These are phyloP conservation scores for Polytrichum commune DNA, from an alignment of 225 moss, liverwort and hornwort genomes.

Conservation along the genomic window DNA sequence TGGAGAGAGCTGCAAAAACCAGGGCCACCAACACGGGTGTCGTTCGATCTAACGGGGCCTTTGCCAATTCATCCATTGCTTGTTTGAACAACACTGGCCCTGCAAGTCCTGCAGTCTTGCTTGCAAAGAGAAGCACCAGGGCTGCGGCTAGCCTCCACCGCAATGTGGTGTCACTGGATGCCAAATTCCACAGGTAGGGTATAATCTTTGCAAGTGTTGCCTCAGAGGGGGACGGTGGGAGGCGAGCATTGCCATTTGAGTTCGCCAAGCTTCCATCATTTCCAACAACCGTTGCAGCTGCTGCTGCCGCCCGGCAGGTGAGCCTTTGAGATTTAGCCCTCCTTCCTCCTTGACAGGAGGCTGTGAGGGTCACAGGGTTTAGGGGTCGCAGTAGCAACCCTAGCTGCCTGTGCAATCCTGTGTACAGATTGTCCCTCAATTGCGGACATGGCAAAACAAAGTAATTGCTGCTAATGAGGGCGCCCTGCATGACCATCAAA, in stretches of 20 bases:
- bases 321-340: conserved; percentile 3
- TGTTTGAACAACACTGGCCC: conserved; percentile 89
- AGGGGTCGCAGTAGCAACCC: conserved; percentile 1
- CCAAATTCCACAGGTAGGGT: conserved; percentile 91
- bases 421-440: conserved; percentile 4
- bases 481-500: not conserved
- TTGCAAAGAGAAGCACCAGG: conserved; percentile 68
- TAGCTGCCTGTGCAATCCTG: conserved; percentile 17
- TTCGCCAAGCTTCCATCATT: conserved; percentile 21
- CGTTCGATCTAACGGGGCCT: conserved; percentile 43
- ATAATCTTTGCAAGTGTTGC: conserved; percentile 61
- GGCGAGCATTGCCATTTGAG: not conserved
- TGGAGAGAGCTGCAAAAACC: conserved; percentile 66
- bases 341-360: conserved; percentile 9
- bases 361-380: conserved; percentile 8
- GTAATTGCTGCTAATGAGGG: conserved; percentile 24
- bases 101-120: conserved; percentile 88
- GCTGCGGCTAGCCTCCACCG: conserved; percentile 92
- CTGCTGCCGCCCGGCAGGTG: conserved; percentile 26
- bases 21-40: conserved; percentile 67
- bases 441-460: conserved; percentile 6
- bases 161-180: conserved; percentile 76
- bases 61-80: conserved; percentile 82
- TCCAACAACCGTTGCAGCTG: conserved; percentile 9
- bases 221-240: conserved; percentile 41